A percentile compares a stretch with the other conserved stretches of the same genome.
Evolutionary conservation across 495 filamentous ascomycete species (phyloP).

Genomic region (Emericellopsis terricola): DNA sequence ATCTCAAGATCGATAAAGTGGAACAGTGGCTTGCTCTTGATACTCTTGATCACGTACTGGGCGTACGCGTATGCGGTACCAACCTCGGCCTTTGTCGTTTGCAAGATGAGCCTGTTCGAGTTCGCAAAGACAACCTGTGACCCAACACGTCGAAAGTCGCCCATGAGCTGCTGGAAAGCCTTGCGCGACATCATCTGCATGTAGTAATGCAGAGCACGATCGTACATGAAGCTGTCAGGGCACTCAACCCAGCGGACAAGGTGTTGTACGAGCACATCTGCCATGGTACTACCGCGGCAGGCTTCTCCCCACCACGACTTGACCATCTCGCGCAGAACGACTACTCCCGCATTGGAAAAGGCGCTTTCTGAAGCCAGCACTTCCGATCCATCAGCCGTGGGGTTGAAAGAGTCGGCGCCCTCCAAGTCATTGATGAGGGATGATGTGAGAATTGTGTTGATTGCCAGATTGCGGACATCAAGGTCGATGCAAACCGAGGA

Average conservation of each 20-base stretch:
- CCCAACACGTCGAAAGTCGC: conserved; percentile 86
- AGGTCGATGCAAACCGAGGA: conserved; percentile 94
- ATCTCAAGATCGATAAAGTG: conserved; percentile 96
- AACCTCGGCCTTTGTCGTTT: conserved; percentile 92
- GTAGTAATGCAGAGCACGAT: conserved; percentile 91
- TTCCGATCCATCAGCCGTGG: conserved; percentile 46
- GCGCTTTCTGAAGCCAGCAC: conserved; percentile 76
- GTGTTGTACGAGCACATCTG: conserved; percentile 95
- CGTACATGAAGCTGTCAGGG: conserved; percentile 82
- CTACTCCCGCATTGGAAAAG: conserved; percentile 78
- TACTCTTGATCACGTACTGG: conserved; percentile 92
- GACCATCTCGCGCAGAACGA: conserved; percentile 92
- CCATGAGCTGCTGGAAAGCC: conserved; percentile 91
- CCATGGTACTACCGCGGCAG: conserved; percentile 78
- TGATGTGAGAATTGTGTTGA: conserved; percentile 94
- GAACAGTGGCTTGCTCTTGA: conserved; percentile 86
- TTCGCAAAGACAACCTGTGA: conserved; percentile 87
- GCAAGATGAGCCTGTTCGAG: conserved; percentile 72
- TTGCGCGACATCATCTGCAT: conserved; percentile 97
- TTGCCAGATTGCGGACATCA: conserved; percentile 82
- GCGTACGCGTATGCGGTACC: conserved; percentile 94
- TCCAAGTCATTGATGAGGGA: conserved; percentile 96
- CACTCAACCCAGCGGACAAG: conserved; percentile 93
- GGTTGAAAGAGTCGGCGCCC: conserved; percentile 68
- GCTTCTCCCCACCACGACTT: conserved; percentile 96